Base-by-base conservation (phyloP, 2,329 filamentous ascomycete genomes). In the Curvularia verruculosa region DNA sequence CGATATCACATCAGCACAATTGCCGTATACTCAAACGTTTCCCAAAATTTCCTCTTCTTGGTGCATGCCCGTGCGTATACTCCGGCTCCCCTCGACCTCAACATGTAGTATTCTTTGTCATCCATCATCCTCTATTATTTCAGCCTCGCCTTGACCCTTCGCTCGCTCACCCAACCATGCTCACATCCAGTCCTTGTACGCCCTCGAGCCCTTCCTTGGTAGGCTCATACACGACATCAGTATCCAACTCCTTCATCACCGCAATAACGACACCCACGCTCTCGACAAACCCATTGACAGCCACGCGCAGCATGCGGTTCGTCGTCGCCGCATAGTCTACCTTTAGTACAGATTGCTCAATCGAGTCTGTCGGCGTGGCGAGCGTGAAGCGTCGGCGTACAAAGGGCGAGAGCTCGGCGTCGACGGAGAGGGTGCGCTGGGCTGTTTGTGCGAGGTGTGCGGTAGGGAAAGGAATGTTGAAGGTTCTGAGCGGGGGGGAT, bases 281-380 rank as follows among this genome's bases (percentile, higher is more conserved):
- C 70, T 98, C 94, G 83, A 98, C 92, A 77, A 97, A 97, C 9
- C 92, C 92, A 78, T 98, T 98, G 54, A 97, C 93, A 3, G 94
- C 91, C 2, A 99, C 95, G 43, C 95, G 88, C 56, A 99, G 83
- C 94, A 98, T 98, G 66, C 95, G 89, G 74, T 97, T 96, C 19
- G 95, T 98, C 0, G 92, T 92, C 1, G 95, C 95, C 52, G 83
- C 85, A 78, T 98, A 98, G 58, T 89, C 84, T 9, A 91, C 89
- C 58, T 84, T 82, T 47, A 98, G 81, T 4, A 93, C 77, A 1
- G 79, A 66, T 13, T 51, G 15, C 62, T 47, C 24, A n/a, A 34
- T 53, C 40, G 39, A 31, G 6, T 28, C 15, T 15, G 49, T 6
- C 28, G 55, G 52, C 3, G 65, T 59, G 23, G 70, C 77, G 48